Evolutionary conservation across 257 asterid genomes (phyloP).

Genomic region (Anisodus tanguticus): DNA sequence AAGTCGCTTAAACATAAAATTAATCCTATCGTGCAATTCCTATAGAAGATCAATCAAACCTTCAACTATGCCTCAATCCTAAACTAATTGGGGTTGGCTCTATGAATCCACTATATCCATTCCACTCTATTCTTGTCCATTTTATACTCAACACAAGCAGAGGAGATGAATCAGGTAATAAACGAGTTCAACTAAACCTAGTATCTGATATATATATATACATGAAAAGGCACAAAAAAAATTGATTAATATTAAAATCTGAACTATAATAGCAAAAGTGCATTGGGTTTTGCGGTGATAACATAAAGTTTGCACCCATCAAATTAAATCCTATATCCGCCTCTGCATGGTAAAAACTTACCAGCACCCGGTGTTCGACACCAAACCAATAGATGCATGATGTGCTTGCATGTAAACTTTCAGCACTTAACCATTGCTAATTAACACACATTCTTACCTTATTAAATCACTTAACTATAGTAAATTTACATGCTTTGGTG

Average conservation of each 20-base stretch:
- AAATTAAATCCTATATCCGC: neutral
- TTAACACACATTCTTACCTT: no score
- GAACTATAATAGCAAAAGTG: neutral
- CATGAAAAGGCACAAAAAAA: neutral
- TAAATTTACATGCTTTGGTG: neutral
- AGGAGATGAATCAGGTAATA: neutral
- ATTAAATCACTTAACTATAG: no score
- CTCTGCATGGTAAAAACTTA: neutral
- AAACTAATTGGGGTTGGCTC: neutral
- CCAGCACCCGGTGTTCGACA: no score
- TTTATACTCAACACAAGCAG: neutral
- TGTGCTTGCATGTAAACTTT: no score
- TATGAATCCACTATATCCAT: neutral
- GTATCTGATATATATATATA: neutral
- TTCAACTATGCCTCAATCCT: neutral
- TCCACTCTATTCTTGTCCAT: neutral
- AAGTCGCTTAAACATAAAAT: neutral
- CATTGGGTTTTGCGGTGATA: neutral
- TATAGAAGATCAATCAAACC: neutral
- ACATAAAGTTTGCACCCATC: neutral
- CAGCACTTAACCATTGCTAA: no score
- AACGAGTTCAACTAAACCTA: neutral
- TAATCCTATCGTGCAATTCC: neutral
- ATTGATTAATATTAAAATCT: no score
- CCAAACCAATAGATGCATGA: no score